Evolutionary conservation across 2,329 filamentous ascomycete species (phyloP).

Genomic region (Alternaria longipes): DNA sequence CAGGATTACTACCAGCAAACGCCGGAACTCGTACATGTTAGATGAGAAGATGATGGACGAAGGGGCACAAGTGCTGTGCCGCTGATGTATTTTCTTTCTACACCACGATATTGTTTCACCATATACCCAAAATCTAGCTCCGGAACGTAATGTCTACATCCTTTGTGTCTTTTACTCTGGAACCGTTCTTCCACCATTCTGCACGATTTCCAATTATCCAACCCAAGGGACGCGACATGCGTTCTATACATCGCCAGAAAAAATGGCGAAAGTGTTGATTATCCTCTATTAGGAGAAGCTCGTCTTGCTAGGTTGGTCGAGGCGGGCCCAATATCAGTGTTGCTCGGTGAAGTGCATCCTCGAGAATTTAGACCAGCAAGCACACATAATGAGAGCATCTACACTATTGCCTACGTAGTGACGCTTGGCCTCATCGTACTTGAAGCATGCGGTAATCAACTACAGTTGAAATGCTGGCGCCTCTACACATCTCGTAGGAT

Average conservation of each 20-base stretch:
- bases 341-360: too few species aligned
- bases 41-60: not conserved
- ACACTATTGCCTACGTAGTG: too few species aligned
- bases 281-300: too few species aligned
- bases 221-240: not conserved
- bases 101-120: not conserved
- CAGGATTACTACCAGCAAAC: conserved; percentile 29
- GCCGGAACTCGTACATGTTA: conserved; percentile 11
- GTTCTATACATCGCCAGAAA: not conserved
- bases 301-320: too few species aligned
- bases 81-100: not conserved
- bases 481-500: not conserved
- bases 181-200: not conserved
- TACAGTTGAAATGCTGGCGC: not conserved
- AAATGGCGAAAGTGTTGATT: too few species aligned
- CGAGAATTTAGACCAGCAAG: too few species aligned
- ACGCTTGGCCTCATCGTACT: too few species aligned
- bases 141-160: not conserved
- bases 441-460: not conserved
- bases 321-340: too few species aligned
- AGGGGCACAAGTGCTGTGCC: not conserved
- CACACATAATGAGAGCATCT: too few species aligned
- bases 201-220: not conserved
- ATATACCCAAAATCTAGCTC: not conserved
- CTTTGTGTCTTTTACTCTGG: not conserved